These are phyloP conservation scores for Lasiodiplodia hormozganensis DNA, from an alignment of 2,329 filamentous ascomycete genomes.

Conservation along the genomic window DNA sequence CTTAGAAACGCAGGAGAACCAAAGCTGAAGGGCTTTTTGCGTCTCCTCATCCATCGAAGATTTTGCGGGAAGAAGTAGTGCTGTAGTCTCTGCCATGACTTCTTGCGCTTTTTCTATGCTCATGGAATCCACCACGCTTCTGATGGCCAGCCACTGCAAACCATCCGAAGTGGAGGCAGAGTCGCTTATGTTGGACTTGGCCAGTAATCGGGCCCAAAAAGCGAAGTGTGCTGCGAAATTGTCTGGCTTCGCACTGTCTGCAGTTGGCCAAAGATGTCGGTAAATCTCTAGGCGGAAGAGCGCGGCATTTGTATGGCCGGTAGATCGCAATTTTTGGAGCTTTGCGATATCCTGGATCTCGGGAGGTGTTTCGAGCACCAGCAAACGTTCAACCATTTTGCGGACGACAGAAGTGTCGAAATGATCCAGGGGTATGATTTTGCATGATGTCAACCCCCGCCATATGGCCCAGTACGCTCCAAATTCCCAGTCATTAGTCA, in stretches of 20 bases:
- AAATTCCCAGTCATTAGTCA: conserved; percentile 1
- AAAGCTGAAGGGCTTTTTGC: background rate
- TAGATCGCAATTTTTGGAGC: background rate
- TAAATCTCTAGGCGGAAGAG: conserved; percentile 19
- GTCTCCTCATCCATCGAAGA: background rate
- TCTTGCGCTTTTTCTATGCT: background rate
- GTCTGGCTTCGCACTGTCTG: background rate
- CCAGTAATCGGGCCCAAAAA: conserved; percentile 1
- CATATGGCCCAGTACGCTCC: conserved; percentile 23
- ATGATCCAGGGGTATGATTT: background rate
- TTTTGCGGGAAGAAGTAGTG: background rate
- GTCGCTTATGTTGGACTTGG: background rate
- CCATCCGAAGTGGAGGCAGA: background rate
- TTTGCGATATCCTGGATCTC: background rate
- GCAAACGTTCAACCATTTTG: background rate
- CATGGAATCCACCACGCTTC: conserved; percentile 16
- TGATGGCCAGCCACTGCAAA: background rate
- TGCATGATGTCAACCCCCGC: conserved; percentile 11
- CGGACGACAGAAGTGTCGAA: background rate
- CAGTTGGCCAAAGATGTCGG: conserved; percentile 6
- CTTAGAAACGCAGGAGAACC: conserved; percentile 8
- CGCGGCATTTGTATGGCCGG: background rate
- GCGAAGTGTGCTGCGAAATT: background rate
- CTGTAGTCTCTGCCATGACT: background rate
- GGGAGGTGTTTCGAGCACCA: background rate